phyloP scores from a whole-genome alignment of 2,329 filamentous ascomycete species.

The Colletotrichum sidae region DNA sequence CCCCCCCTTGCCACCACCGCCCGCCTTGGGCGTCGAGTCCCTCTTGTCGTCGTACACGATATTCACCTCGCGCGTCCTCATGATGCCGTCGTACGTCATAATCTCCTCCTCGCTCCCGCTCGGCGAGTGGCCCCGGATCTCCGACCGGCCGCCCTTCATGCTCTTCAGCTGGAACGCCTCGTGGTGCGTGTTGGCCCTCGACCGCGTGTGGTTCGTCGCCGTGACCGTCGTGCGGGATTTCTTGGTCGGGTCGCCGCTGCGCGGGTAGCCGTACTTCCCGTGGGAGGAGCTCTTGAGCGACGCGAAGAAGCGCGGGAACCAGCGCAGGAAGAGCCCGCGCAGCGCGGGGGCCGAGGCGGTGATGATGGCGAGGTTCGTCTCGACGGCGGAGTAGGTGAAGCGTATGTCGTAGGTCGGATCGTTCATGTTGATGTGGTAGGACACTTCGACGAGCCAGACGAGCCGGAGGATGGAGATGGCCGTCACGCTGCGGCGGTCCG shows the following conservation, averaged over 20 bases:
- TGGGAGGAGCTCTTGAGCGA: conserved; percentile 39
- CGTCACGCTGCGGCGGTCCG: conserved; percentile 28
- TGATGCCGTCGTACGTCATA: conserved; percentile 54
- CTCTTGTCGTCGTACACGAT: conserved; percentile 23
- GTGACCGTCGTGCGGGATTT: conserved; percentile 15
- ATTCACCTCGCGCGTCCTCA: conserved; percentile 39
- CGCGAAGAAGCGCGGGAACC: conserved; percentile 42
- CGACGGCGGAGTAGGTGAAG: conserved; percentile 47
- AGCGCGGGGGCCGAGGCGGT: conserved; percentile 51
- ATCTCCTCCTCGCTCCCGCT: conserved; percentile 54
- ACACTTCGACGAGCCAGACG: conserved; percentile 30
- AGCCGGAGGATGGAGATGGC: conserved; percentile 27
- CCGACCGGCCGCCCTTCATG: conserved; percentile 45
- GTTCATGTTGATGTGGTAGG: conserved; percentile 22
- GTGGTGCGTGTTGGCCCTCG: conserved; percentile 7
- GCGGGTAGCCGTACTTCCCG: conserved; percentile 22
- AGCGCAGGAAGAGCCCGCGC: conserved; percentile 49
- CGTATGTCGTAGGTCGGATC: conserved; percentile 46
- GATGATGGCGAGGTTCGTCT: conserved; percentile 53
- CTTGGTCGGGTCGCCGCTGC: conserved; percentile 19
- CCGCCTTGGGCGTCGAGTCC: conserved; percentile 11
- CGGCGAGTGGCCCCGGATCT: conserved; percentile 49
- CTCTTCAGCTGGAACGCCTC: conserved; percentile 30
- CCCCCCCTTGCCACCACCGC: not conserved
- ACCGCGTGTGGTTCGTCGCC: conserved; percentile 10